Evolutionary conservation across 805 yeast species (phyloP).

Genomic region (Schwanniomyces pseudopolymorphus): DNA sequence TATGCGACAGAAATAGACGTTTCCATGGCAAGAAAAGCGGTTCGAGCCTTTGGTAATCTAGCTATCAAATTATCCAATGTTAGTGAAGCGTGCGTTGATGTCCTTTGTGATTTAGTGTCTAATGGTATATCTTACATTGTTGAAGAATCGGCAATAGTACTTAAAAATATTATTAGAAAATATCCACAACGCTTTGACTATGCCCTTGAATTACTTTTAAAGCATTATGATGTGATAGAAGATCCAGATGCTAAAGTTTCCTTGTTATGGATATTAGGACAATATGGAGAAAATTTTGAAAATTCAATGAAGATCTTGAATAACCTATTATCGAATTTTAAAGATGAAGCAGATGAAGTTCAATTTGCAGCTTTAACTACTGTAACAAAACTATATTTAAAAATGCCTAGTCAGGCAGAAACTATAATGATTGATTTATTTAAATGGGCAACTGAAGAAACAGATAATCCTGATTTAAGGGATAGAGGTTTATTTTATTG

Average conservation of each 20-base stretch:
- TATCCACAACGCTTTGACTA: conserved; percentile 59
- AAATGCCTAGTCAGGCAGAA: conserved; percentile 55
- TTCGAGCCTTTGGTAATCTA: conserved; percentile 85
- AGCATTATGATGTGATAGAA: conserved; percentile 46
- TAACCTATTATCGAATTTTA: conserved; percentile 45
- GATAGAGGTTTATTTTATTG: conserved; percentile 86
- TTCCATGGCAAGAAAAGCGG: conserved; percentile 83
- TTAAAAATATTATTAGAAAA: conserved; percentile 72
- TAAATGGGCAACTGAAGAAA: conserved; percentile 69
- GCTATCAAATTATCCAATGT: conserved; percentile 72
- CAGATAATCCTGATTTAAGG: conserved; percentile 80
- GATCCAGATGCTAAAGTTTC: conserved; percentile 82
- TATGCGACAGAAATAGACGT: conserved; percentile 87
- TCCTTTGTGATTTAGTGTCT: conserved; percentile 56
- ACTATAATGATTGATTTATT: conserved; percentile 56
- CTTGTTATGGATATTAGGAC: conserved; percentile 82
- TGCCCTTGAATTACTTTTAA: conserved; percentile 27
- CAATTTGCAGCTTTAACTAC: conserved; percentile 76
- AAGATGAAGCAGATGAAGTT: conserved; percentile 69
- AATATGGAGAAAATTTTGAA: conserved; percentile 53
- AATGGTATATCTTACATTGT: conserved; percentile 71
- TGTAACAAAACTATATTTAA: conserved; percentile 63
- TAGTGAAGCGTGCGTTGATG: conserved; percentile 62
- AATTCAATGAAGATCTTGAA: conserved; percentile 38
- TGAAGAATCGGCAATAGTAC: conserved; percentile 76